Base-by-base conservation (phyloP, 2,329 filamentous ascomycete species). In the Myotisia sp. region DNA sequence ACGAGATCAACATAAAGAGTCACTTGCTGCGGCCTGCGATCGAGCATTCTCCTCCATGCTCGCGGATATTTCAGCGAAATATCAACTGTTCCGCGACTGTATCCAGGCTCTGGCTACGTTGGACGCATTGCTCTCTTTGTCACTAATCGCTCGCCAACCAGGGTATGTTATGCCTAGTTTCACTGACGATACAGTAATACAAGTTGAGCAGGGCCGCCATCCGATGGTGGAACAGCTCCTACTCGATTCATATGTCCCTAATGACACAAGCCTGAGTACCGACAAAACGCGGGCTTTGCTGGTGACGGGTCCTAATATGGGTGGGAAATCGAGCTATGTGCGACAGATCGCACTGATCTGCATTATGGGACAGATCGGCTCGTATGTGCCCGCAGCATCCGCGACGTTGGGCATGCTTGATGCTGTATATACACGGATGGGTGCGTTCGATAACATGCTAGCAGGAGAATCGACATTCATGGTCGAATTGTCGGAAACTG, bases 241-340 rank as follows among this genome's bases (percentile, higher is more conserved):
- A 4, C 70, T 87, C 3, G 74, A 81, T 45, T 69, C 74, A 33
- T 98, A 95, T 58, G 92, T 98, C 38, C 87, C 90, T 29, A 98
- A 98, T 58, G 74, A 79, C 48, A 79, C 84, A 7, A 62, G 71
- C 2, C 71, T 95, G 29, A 68, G 73, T n/a, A 70, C 74, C 3
- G 68, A 74, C 1, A 53, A 65, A 1, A 71, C 74, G 0, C 70
- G 81, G 4, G 83, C 84, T 2, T 72, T 94, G 45, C 76, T 95
- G 37, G 78, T 98, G 48, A 98, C 90, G 0, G 90, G 90, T 0
- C 90, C 90, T 19, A 98, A 98, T 62, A 98, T 98, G 90, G 90
- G 90, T 48, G 90, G 90, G 37, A 98, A 98, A 54, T 93, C 84
- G n/a, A 90, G 80, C 38, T 98, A 93, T 55, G 87, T 98, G 14